Conservation (phyloP, 345 rosid genomes). For the Excoecaria cochinchinensis region DNA sequence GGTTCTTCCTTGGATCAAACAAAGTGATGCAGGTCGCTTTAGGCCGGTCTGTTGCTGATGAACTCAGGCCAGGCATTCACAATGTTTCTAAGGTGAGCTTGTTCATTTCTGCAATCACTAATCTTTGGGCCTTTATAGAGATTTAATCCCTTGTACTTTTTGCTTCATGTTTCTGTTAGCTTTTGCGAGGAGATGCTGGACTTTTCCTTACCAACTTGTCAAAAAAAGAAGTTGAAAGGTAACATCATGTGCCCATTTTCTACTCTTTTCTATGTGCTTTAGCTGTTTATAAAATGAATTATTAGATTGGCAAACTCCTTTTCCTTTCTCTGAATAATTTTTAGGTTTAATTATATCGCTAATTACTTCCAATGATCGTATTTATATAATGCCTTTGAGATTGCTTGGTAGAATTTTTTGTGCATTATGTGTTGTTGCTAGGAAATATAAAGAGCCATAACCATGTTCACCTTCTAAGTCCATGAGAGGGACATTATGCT, state of each 20-base stretch:
- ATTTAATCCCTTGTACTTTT: slow-evolving; percentile 1
- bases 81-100: slow-evolving; percentile 74
- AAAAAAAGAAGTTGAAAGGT: slow-evolving; percentile 86
- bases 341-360: neutral
- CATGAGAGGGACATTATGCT: neutral
- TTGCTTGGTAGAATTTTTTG: neutral
- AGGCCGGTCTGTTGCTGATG: slow-evolving; percentile 90
- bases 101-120: neutral
- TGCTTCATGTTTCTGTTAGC: slow-evolving; percentile 35
- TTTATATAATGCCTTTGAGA: neutral
- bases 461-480: neutral
- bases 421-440: neutral
- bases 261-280: neutral
- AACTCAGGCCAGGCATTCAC: slow-evolving; percentile 63
- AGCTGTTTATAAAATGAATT: neutral
- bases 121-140: neutral
- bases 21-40: slow-evolving; percentile 96
- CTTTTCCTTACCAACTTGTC: slow-evolving; percentile 73
- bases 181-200: slow-evolving; percentile 76
- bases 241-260: neutral
- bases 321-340: neutral
- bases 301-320: neutral
- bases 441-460: neutral
- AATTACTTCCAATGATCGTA: neutral
- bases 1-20: slow-evolving; percentile 94